Evolutionary conservation across 768 basidiomycete species (phyloP).

Genomic region (Pleurotus salmoneostramineus): DNA sequence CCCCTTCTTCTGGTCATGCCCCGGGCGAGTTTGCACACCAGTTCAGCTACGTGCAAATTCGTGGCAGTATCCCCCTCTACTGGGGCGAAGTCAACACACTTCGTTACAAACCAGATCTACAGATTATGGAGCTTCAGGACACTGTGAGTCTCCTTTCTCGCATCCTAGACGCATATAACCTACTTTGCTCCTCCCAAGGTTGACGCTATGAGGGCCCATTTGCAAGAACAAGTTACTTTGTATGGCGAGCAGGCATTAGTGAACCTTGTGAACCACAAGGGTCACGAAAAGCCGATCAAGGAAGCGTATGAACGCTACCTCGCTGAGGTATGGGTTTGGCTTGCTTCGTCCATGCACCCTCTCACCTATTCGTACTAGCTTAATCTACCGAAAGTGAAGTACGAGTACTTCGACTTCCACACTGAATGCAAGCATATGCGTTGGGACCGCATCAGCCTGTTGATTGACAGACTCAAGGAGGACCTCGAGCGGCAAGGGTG

Average conservation of each 20-base stretch:
- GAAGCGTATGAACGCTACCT: slow-evolving; percentile 88
- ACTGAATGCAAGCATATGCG: slow-evolving; percentile 92
- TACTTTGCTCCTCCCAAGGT: slow-evolving; percentile 38
- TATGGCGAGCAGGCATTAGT: slow-evolving; percentile 83
- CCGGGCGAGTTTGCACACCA: slow-evolving; percentile 51
- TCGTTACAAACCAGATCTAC: slow-evolving; percentile 93
- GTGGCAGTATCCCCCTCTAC: slow-evolving; percentile 91
- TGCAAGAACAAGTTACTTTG: slow-evolving; percentile 62
- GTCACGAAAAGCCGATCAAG: slow-evolving; percentile 90
- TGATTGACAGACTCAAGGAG: slow-evolving; percentile 73
- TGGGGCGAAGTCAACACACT: slow-evolving; percentile 97
- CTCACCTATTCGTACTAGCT: slow-evolving; percentile 35
- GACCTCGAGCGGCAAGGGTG: slow-evolving; percentile 68
- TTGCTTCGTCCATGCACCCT: not conserved
- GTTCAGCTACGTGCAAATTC: slow-evolving; percentile 88
- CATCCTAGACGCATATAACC: not conserved
- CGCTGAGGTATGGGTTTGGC: slow-evolving; percentile 42
- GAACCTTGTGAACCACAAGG: slow-evolving; percentile 92
- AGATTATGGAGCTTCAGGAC: slow-evolving; percentile 89
- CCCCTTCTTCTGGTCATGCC: slow-evolving; percentile 30
- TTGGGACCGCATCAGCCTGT: slow-evolving; percentile 85
- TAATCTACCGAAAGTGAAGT: slow-evolving; percentile 66
- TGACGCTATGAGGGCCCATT: slow-evolving; percentile 67
- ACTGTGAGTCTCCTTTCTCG: slow-evolving; percentile 43
- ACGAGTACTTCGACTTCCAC: slow-evolving; percentile 98